Conservation (phyloP, 768 basidiomycete species). For the Mycena alexandri region DNA sequence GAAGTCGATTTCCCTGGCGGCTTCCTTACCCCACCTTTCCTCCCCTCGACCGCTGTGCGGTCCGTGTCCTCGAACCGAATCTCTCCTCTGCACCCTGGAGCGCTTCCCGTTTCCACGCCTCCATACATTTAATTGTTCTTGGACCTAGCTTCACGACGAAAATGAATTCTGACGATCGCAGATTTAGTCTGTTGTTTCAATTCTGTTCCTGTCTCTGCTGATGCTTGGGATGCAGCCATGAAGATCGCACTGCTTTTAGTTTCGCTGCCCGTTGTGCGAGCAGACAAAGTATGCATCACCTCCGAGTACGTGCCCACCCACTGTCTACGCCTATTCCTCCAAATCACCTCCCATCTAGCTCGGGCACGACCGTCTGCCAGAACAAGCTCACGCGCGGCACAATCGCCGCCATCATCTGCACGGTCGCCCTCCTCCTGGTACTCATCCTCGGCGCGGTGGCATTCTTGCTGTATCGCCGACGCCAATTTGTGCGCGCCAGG, state of each 20-base stretch:
- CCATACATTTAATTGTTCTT: no score
- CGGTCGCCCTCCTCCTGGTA: background rate
- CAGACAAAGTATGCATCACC: constrained; percentile 1
- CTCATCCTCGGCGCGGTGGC: background rate
- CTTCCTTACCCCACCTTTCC: background rate
- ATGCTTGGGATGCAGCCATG: background rate
- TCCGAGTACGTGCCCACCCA: background rate
- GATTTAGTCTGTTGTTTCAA: background rate
- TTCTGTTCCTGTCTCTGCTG: background rate
- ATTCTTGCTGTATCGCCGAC: constrained; percentile 19
- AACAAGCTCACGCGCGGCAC: constrained; percentile 16
- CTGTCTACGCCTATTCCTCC: background rate
- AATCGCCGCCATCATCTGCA: constrained; percentile 9
- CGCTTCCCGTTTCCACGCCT: no score
- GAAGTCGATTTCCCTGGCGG: background rate
- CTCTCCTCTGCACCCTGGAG: no score
- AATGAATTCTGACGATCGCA: constrained; percentile 7
- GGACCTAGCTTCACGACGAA: no score
- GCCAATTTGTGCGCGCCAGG: constrained; percentile 4
- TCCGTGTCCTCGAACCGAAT: background rate
- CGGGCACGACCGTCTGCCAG: constrained; percentile 1
- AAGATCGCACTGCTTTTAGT: background rate
- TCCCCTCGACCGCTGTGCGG: background rate
- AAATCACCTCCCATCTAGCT: background rate
- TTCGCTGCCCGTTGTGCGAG: background rate